Base-by-base conservation (phyloP, 768 basidiomycete genomes). In the Rhodotorula taiwanensis region DNA sequence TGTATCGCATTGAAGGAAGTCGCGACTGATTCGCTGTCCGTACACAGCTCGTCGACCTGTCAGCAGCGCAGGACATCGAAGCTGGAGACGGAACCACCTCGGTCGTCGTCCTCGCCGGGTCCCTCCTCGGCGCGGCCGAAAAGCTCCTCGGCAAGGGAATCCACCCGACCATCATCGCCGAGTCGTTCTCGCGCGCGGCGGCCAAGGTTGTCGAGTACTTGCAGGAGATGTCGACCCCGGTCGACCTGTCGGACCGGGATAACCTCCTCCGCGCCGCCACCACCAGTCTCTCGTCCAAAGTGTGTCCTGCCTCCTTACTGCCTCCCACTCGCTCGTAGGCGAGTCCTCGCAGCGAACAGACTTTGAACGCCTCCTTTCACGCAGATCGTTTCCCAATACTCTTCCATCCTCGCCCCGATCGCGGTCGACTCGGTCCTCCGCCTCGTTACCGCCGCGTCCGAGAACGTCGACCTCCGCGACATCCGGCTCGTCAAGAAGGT, bases 351-450 rank as follows among this genome's bases (percentile, higher is more conserved):
- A 30, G 49, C 53, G 18, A 55, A 21, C 34, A 9, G 30, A 21
- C 28, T 39, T 10, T 10, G 10, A 39, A 39, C 9, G 10, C 49
- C 6, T 55, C 34, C 27, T 34, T 4, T 51, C 27, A 16, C 34
- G 31, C 73, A 97, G 93, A 95, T 99, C 71, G 95, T 98, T 45
- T 98, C 95, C 23, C 95, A 98, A 81, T 98, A 98, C 76, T 98
- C 95, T 6, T 89, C 92, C 18, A 93, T 89, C 42, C 82, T 99
- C 68, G 89, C 95, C n/a, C 95, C 95, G 43, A 99, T 98, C 70
- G 95, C 95, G 21, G 95, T 99, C n/a, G 82, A 85, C 55, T 92
- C 94, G 33, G 95, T 99, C 45, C 89, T 87, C 27, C 88, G 92
- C 64, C 83, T 99, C 44, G 84, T 89, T 51, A 89, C 89, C 0